phyloP scores from a whole-genome alignment of 176 grass and related monocot genomes.

The Hsuehochloa calcarea region DNA sequence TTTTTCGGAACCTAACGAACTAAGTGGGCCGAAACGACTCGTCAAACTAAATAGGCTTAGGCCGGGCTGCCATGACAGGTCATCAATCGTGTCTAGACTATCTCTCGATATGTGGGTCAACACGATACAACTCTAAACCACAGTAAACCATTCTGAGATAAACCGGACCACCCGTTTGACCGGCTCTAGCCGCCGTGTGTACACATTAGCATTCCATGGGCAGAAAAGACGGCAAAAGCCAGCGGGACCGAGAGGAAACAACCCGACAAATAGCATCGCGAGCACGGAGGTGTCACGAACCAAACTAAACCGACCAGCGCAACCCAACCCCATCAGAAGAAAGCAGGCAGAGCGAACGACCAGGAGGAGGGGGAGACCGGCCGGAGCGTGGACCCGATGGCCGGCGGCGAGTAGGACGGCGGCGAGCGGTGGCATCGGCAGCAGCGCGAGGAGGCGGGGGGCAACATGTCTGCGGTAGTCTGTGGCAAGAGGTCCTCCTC shows the following conservation, averaged over 20 bases:
- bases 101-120: too few relatives aligned
- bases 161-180: too few relatives aligned
- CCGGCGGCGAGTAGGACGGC: slow-evolving; percentile 40
- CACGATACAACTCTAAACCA: too few relatives aligned
- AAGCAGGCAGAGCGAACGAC: background rate
- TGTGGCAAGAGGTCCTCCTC: slow-evolving; percentile 99
- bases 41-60: too few relatives aligned
- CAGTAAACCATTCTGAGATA: too few relatives aligned
- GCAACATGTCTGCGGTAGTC: slow-evolving; percentile 97
- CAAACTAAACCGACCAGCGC: background rate
- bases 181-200: background rate
- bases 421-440: slow-evolving; percentile 29
- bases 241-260: background rate
- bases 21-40: too few relatives aligned
- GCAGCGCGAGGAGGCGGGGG: slow-evolving; percentile 38
- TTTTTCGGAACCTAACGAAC: too few relatives aligned
- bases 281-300: background rate
- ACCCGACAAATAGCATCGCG: slow-evolving; percentile 1
- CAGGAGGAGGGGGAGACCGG: background rate
- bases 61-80: too few relatives aligned
- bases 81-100: too few relatives aligned
- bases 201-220: background rate
- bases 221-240: background rate
- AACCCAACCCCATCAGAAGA: background rate
- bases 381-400: slow-evolving; percentile 23